Evolutionary conservation across 1,284 basidiomycete species (phyloP).

Genomic region (Bondarzewia mesenterica): DNA sequence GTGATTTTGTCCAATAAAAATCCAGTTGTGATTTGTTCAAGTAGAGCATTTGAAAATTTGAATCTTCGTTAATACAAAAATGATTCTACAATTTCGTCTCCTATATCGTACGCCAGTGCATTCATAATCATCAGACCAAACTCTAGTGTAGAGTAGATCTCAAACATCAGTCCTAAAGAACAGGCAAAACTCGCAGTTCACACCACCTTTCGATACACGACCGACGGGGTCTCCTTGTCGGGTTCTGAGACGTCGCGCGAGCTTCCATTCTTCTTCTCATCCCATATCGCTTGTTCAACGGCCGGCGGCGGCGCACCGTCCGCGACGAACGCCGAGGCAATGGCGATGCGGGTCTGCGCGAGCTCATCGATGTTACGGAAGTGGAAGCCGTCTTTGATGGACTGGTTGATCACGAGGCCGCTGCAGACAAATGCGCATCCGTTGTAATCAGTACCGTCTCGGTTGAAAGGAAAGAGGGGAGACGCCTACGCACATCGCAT

Average conservation of each 20-base stretch:
- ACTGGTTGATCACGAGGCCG: conserved; percentile 45
- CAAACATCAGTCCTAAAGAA: too few relatives aligned
- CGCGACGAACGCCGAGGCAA: background rate
- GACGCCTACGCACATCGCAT: conserved; percentile 45
- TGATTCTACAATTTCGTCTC: too few relatives aligned
- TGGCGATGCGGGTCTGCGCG: conserved; percentile 12
- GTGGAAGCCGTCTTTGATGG: conserved; percentile 39
- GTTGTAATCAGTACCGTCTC: background rate
- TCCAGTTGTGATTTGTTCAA: too few relatives aligned
- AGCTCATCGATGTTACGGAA: conserved; percentile 39
- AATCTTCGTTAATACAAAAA: too few relatives aligned
- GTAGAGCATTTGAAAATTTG: too few relatives aligned
- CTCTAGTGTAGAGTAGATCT: too few relatives aligned
- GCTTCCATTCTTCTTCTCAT: background rate
- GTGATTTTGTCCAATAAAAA: too few relatives aligned
- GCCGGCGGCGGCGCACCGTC: background rate
- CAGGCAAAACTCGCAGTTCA: background rate
- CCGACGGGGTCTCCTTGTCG: background rate
- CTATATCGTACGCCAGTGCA: too few relatives aligned
- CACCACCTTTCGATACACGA: background rate
- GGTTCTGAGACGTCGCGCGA: background rate
- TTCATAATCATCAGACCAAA: too few relatives aligned
- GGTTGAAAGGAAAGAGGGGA: background rate
- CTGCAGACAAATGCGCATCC: conserved; percentile 20
- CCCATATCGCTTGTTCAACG: background rate